Conservation (phyloP, 768 basidiomycete species). For the Sporobolomyces roseus region DNA sequence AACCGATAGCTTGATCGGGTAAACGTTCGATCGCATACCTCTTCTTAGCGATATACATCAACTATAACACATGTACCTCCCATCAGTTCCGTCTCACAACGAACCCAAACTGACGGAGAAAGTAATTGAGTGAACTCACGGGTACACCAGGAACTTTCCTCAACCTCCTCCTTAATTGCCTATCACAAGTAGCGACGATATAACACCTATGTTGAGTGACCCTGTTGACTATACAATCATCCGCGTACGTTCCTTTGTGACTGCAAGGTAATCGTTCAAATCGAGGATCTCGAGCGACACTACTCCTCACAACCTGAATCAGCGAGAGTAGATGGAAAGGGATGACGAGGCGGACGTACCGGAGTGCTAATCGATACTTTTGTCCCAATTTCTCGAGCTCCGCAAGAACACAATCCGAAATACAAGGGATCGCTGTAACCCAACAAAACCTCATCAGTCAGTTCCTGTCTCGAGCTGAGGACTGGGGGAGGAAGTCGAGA, state of each 20-base stretch:
- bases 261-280: conserved; percentile 91
- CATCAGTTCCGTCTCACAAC: neutral
- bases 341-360: conserved; percentile 58
- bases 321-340: neutral
- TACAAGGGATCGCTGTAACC: conserved; percentile 97
- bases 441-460: no score
- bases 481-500: no score
- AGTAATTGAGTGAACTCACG: conserved; percentile 12
- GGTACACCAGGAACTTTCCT: conserved; percentile 61
- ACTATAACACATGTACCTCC: conserved; percentile 51
- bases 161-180: conserved; percentile 85
- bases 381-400: conserved; percentile 97
- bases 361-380: conserved; percentile 85
- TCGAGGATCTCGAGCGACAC: conserved; percentile 92
- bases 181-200: conserved; percentile 95
- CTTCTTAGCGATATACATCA: conserved; percentile 94
- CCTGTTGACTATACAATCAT: conserved; percentile 95
- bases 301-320: conserved; percentile 47
- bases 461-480: no score
- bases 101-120: neutral
- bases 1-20: conserved; percentile 68
- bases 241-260: conserved; percentile 95
- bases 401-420: conserved; percentile 99
- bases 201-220: conserved; percentile 93
- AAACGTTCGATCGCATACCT: conserved; percentile 91